These are phyloP conservation scores for Exophiala dermatitidis DNA, from an alignment of 2,329 filamentous ascomycete genomes.

Conservation along the genomic window DNA sequence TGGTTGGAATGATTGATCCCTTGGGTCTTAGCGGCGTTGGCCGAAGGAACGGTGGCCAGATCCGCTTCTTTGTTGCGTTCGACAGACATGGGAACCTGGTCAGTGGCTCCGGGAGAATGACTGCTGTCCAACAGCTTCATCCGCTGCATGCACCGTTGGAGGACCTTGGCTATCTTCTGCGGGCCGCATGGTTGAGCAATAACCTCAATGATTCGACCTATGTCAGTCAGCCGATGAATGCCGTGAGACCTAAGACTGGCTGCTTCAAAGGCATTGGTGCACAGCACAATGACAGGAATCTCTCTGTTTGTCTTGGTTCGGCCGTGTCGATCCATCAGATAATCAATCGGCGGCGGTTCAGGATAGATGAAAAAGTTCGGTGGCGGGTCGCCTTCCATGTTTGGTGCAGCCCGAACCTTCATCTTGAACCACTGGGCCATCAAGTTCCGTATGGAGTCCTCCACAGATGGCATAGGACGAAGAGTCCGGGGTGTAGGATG, in stretches of 20 bases:
- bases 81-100: slow-evolving; percentile 8
- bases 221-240: slow-evolving; percentile 18
- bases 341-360: slow-evolving; percentile 30
- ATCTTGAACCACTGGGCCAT: slow-evolving; percentile 21
- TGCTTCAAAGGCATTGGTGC: slow-evolving; percentile 34
- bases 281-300: slow-evolving; percentile 34
- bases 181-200: slow-evolving; percentile 37
- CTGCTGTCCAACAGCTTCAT: slow-evolving; percentile 11
- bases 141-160: slow-evolving; percentile 26
- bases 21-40: not conserved
- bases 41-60: not conserved
- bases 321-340: slow-evolving; percentile 33
- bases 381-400: slow-evolving; percentile 12
- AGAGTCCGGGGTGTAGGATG: not conserved
- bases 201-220: slow-evolving; percentile 34
- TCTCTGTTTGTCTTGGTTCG: slow-evolving; percentile 27
- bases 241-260: slow-evolving; percentile 29
- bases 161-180: slow-evolving; percentile 36
- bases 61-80: not conserved
- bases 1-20: not conserved
- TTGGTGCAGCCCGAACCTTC: slow-evolving; percentile 14
- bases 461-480: slow-evolving; percentile 18
- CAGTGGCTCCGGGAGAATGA: not conserved
- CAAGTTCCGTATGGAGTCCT: slow-evolving; percentile 15
- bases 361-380: slow-evolving; percentile 23